Conservation (phyloP, 2,329 filamentous ascomycete genomes). For the Diaporthe nobilis region DNA sequence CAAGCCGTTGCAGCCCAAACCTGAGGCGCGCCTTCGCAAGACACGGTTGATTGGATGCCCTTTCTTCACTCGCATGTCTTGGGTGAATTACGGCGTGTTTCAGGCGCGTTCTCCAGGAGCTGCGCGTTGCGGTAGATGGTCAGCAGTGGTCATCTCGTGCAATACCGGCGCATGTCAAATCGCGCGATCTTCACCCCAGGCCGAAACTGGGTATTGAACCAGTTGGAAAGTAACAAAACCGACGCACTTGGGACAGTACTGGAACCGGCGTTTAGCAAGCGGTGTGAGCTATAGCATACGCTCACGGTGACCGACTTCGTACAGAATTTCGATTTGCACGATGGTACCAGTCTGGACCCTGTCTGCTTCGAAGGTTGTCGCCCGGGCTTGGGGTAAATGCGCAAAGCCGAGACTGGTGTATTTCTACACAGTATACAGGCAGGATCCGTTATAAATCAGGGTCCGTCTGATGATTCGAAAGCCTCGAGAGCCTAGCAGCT, state of each 20-base stretch:
- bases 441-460: conserved; percentile 14
- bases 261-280: not conserved
- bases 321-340: not conserved
- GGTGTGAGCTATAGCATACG: not conserved
- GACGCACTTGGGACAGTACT: not conserved
- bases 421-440: not conserved
- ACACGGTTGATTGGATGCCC: conserved; percentile 22
- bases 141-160: not conserved
- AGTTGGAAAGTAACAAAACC: not conserved
- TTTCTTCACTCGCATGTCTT: not conserved
- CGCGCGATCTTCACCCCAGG: not conserved
- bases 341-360: not conserved
- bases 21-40: conserved; percentile 4
- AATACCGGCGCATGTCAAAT: conserved; percentile 6
- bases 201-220: not conserved
- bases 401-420: not conserved
- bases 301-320: not conserved
- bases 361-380: not conserved
- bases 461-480: conserved; percentile 14
- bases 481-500: conserved; percentile 2
- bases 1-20: conserved; percentile 20
- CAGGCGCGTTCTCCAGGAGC: not conserved
- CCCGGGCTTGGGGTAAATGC: conserved; percentile 8
- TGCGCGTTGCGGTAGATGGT: not conserved
- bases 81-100: not conserved